Base-by-base conservation (phyloP, 1,284 basidiomycete species). In the Marasmius oreades region DNA sequence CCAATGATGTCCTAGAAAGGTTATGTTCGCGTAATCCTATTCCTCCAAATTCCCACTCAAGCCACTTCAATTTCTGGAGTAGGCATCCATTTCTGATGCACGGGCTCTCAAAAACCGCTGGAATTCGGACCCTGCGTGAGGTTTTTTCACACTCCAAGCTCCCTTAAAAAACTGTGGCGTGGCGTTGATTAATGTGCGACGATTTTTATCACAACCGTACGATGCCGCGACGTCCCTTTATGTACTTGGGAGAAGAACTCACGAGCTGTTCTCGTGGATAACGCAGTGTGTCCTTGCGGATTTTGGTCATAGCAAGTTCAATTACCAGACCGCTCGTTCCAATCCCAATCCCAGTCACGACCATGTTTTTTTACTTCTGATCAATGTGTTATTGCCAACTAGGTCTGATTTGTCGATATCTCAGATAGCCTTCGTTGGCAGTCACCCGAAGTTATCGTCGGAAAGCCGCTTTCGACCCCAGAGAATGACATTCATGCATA, bases 41-140 rank as follows among this genome's bases (percentile, higher is more conserved):
- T 22, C 23, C 23, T n/a, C 26, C 33, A 33, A 50, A 50, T 28
- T 56, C 55, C 58, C 55, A 59, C 44, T 59, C 55, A 6, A 57
- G 16, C 20, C 55, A 31, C 22, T 55, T 56, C 43, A 59, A 34
- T 37, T 57, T 57, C 23, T 57, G 52, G 20, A 52, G 26, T 11
- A 59, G 34, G 5, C 42, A 28, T 10, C 55, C 55, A 34, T 57
- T 53, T 23, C 39, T 51, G 48, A 46, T 55, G 53, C 66, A 70
- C 3, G 71, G 73, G 23, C 68, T 69, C 50, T 76, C 75, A 63
- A 76, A 70, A 80, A 79, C 73, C 74, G 78, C 5, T 78, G 76
- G 10, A 73, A 72, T 36, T 74, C 71, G 3, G 22, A 24, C 70
- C 66, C 10, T 77, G 74, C 53, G 66, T 62, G 20, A 77, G 67